Evolutionary conservation across 1,139 yeast genomes (phyloP).

Genomic region (Geotrichum reessii): DNA sequence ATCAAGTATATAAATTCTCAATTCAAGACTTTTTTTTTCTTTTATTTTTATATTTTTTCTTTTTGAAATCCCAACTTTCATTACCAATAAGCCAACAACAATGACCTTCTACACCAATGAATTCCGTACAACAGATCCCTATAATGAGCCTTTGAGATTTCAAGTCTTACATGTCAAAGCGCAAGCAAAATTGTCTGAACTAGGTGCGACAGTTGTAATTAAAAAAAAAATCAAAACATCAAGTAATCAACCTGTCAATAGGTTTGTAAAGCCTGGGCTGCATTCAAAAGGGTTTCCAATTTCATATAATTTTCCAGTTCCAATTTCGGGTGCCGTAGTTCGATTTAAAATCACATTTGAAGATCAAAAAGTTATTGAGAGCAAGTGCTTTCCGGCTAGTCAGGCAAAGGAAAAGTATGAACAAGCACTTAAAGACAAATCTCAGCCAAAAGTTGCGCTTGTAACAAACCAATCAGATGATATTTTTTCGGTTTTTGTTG

Average conservation of each 20-base stretch:
- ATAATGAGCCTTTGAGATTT: not conserved
- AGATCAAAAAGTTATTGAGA: not conserved
- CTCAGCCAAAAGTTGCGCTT: slow-evolving; percentile 1
- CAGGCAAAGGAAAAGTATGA: slow-evolving; percentile 5
- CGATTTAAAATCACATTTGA: slow-evolving; percentile 7
- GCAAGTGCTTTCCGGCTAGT: slow-evolving; percentile 2
- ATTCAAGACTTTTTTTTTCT: not conserved
- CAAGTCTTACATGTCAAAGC: not conserved
- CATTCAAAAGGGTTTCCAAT: not conserved
- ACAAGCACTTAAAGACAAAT: not conserved
- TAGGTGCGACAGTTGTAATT: slow-evolving; percentile 2
- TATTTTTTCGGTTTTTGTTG: slow-evolving; percentile 4
- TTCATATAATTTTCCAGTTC: slow-evolving; percentile 1
- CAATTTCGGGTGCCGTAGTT: slow-evolving; percentile 7
- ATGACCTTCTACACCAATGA: not conserved
- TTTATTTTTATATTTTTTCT: no score
- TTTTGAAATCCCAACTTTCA: no score
- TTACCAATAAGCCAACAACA: no score
- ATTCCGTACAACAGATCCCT: not conserved
- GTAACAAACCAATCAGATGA: slow-evolving; percentile 1
- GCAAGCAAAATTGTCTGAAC: not conserved
- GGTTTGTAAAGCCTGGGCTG: not conserved
- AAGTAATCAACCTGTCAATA: not conserved
- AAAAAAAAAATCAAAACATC: not conserved
- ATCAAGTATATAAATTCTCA: no score